phyloP scores from a whole-genome alignment of 352 stramenopile genomes.

The Elongisporangium prolatum region DNA sequence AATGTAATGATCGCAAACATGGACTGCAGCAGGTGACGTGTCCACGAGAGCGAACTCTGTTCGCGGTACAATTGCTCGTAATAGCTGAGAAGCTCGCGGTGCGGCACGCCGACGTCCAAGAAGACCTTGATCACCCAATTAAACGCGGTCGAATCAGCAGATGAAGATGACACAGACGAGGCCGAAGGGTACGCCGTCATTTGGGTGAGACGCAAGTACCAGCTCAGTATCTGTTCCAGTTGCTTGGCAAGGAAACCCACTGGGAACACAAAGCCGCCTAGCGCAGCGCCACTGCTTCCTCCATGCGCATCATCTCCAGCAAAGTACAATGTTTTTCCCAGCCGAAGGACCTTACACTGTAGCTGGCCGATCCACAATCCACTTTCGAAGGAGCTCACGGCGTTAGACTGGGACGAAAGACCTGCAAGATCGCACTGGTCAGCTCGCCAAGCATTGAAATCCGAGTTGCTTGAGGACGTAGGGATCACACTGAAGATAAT shows the following conservation, averaged over 20 bases:
- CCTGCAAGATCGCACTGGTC: slow-evolving; percentile 61
- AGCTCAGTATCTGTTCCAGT: slow-evolving; percentile 72
- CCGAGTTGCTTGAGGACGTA: slow-evolving; percentile 44
- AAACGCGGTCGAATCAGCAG: slow-evolving; percentile 61
- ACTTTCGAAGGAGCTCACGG: slow-evolving; percentile 59
- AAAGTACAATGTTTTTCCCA: slow-evolving; percentile 72
- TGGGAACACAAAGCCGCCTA: slow-evolving; percentile 64
- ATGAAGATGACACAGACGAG: slow-evolving; percentile 34
- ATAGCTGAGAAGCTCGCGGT: slow-evolving; percentile 65
- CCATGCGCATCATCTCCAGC: slow-evolving; percentile 45
- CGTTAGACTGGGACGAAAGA: slow-evolving; percentile 31
- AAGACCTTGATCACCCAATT: slow-evolving; percentile 84
- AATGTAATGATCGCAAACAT: slow-evolving; percentile 68
- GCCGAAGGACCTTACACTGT: slow-evolving; percentile 65
- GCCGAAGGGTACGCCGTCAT: slow-evolving; percentile 30
- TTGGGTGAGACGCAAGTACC: slow-evolving; percentile 67
- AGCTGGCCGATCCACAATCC: slow-evolving; percentile 79
- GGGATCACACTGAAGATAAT: slow-evolving; percentile 73
- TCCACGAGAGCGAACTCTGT: slow-evolving; percentile 53
- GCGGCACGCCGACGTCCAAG: slow-evolving; percentile 71
- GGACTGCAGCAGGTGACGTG: slow-evolving; percentile 69
- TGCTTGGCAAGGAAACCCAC: slow-evolving; percentile 70
- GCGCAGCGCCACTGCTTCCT: slow-evolving; percentile 21
- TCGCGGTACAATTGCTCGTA: slow-evolving; percentile 82
- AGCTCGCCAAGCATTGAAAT: slow-evolving; percentile 74